Evolutionary conservation across 2,329 filamentous ascomycete species (phyloP).

Genomic region (Aspergillus latus): DNA sequence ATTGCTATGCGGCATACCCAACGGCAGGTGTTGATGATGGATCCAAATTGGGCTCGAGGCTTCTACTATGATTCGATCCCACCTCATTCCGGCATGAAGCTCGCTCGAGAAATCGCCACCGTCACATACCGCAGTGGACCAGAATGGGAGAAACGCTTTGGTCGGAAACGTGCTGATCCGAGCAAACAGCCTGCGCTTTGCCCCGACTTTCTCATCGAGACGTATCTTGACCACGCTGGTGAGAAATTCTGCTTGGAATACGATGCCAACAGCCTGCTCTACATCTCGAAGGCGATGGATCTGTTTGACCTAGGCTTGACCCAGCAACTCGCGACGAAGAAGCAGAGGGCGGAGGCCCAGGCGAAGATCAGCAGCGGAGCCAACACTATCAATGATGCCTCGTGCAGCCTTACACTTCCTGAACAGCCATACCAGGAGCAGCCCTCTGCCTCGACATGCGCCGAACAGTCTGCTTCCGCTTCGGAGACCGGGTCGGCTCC

Average conservation of each 20-base stretch:
- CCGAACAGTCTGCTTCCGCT: slow-evolving; percentile 31
- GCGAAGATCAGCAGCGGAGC: slow-evolving; percentile 55
- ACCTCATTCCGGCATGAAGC: slow-evolving; percentile 95
- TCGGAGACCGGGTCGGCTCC: slow-evolving; percentile 57
- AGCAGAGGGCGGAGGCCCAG: slow-evolving; percentile 62
- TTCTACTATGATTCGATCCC: slow-evolving; percentile 89
- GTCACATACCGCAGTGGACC: slow-evolving; percentile 95
- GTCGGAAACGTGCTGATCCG: slow-evolving; percentile 79
- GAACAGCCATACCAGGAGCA: slow-evolving; percentile 85
- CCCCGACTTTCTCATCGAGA: slow-evolving; percentile 96
- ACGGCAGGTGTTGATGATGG: slow-evolving; percentile 97
- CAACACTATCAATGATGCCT: slow-evolving; percentile 42
- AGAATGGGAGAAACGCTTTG: slow-evolving; percentile 96
- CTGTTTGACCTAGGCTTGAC: slow-evolving; percentile 83
- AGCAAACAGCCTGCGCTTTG: slow-evolving; percentile 88
- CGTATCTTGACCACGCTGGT: slow-evolving; percentile 94
- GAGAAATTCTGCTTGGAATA: slow-evolving; percentile 98
- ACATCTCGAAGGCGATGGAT: slow-evolving; percentile 99
- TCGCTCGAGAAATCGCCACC: slow-evolving; percentile 94
- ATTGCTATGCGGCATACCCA: slow-evolving; percentile 99
- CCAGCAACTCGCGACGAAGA: slow-evolving; percentile 63
- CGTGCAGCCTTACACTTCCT: slow-evolving; percentile 80
- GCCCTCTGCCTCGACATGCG: slow-evolving; percentile 46
- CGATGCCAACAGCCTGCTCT: slow-evolving; percentile 90
- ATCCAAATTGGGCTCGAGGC: slow-evolving; percentile 92